These are phyloP conservation scores for Aquilaria malaccensis DNA, from an alignment of 345 rosid species.

Conservation along the genomic window DNA sequence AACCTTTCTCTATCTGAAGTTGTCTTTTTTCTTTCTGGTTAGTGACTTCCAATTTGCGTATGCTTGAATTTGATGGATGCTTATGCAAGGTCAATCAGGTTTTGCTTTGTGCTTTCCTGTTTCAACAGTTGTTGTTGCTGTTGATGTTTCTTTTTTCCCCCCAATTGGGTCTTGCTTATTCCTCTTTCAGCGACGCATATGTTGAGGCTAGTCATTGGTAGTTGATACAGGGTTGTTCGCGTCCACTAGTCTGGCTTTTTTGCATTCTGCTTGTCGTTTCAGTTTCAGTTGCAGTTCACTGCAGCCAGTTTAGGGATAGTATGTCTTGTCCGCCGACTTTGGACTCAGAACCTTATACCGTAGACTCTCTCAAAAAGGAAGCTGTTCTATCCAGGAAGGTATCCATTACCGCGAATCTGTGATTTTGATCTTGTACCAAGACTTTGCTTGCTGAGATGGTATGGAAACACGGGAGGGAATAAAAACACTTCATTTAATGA, in stretches of 20 bases:
- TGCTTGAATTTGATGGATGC: too few relatives aligned
- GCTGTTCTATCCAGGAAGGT: background rate
- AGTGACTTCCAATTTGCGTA: too few relatives aligned
- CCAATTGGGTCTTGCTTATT: background rate
- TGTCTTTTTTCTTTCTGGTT: background rate
- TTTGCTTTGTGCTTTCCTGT: background rate
- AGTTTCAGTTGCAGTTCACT: constrained; percentile 6
- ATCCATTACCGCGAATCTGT: constrained; percentile 3
- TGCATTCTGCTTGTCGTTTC: constrained; percentile 15
- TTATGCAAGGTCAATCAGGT: background rate
- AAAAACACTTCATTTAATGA: too few relatives aligned
- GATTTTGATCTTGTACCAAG: constrained; percentile 12
- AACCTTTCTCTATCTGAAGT: too few relatives aligned
- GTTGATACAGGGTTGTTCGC: constrained; percentile 19
- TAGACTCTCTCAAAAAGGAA: constrained; percentile 8
- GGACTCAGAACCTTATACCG: constrained; percentile 12
- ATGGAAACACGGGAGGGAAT: too few relatives aligned
- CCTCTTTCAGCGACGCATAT: background rate
- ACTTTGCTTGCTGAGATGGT: background rate
- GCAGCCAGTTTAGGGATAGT: constrained; percentile 5
- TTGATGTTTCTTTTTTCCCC: background rate
- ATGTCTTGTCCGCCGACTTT: constrained; percentile 9
- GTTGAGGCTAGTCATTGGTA: background rate
- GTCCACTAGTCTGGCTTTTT: constrained; percentile 10
- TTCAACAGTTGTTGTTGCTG: background rate